Evolutionary conservation across 164 flowering plant species (phyloP).

Genomic region (Echeveria elegans): DNA sequence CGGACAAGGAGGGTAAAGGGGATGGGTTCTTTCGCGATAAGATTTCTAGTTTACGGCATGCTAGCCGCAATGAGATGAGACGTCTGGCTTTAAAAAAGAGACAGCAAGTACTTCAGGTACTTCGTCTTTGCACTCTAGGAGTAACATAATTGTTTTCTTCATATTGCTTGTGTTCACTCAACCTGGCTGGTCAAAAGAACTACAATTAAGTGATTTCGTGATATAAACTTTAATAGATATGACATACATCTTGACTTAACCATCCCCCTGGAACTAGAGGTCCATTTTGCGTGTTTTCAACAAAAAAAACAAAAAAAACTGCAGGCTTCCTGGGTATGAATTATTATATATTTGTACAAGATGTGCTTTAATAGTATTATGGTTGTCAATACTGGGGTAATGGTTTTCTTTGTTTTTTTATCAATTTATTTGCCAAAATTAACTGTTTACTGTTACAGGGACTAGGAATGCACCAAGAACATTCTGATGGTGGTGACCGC

Average conservation of each 20-base stretch:
- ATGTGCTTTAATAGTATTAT: no score
- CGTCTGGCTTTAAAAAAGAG: slow-evolving; percentile 76
- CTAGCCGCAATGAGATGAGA: slow-evolving; percentile 91
- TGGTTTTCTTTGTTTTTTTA: no score
- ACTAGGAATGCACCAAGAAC: slow-evolving; percentile 84
- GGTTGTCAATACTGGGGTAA: no score
- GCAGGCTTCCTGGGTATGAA: no score
- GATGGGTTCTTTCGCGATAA: slow-evolving; percentile 82
- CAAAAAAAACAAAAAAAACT: no score
- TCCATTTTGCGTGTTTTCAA: no score
- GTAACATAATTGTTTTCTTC: not conserved
- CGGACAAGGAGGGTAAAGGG: slow-evolving; percentile 76
- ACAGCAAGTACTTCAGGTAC: slow-evolving; percentile 84
- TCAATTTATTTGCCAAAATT: not conserved
- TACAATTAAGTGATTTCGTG: no score
- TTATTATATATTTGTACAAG: no score
- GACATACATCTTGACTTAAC: not conserved
- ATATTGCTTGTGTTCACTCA: not conserved
- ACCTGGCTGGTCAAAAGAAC: not conserved
- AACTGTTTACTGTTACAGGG: slow-evolving; percentile 32
- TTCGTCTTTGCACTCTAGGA: not conserved
- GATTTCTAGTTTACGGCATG: slow-evolving; percentile 68
- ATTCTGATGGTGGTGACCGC: slow-evolving; percentile 89
- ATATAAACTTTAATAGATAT: not conserved
- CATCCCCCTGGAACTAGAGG: no score